phyloP scores from a whole-genome alignment of 192 early-diverging fungal genomes.

The Globomyces pollinis-pini region DNA sequence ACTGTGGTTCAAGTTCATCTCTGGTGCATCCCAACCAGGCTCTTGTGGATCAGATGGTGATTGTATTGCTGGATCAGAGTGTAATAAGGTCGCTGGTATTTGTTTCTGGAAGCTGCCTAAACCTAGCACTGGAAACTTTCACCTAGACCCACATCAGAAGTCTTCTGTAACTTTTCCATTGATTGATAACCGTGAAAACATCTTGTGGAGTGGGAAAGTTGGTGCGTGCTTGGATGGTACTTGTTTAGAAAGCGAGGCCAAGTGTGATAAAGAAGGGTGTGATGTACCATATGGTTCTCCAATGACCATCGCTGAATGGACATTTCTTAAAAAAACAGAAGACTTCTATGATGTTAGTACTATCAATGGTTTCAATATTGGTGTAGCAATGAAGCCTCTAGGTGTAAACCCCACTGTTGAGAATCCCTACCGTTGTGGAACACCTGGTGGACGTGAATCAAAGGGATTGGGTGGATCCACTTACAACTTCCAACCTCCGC shows the following conservation, averaged over 20 bases:
- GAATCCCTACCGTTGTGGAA: not conserved
- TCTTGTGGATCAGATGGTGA: not conserved
- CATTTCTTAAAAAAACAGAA: not conserved
- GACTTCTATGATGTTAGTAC: conserved; percentile 5
- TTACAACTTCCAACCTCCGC: not conserved
- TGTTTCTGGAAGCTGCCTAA: not conserved
- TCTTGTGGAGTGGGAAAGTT: not conserved
- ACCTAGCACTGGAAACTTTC: not conserved
- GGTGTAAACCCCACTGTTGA: not conserved
- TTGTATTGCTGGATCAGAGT: not conserved
- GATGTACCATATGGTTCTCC: not conserved
- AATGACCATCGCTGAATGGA: conserved; percentile 2
- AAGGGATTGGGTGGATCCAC: not conserved
- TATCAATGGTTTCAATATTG: conserved; percentile 3
- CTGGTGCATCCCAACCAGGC: not conserved
- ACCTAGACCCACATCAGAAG: not conserved
- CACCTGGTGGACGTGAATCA: not conserved
- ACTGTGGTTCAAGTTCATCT: not conserved
- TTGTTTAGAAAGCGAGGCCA: not conserved
- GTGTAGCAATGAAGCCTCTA: not conserved
- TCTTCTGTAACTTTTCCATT: conserved; percentile 5
- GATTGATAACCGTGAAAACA: not conserved
- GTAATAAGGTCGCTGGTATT: not conserved
- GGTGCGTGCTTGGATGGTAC: not conserved
- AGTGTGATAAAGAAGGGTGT: not conserved